phyloP scores from a whole-genome alignment of 2,329 filamentous ascomycete species.

The Acarospora socialis region DNA sequence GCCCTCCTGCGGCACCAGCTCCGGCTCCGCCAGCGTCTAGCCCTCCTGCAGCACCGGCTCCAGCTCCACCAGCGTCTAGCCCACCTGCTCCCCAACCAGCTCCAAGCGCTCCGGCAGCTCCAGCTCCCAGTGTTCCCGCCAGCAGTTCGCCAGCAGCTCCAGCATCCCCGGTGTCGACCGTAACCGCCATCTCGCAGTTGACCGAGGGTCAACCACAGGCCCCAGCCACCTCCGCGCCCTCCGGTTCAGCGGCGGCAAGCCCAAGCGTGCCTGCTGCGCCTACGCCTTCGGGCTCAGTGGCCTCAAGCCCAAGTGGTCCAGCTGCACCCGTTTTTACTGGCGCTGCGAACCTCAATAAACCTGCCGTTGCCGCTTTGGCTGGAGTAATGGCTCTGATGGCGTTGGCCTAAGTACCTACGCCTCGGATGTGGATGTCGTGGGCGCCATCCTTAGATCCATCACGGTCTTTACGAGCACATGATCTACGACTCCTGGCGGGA shows the following conservation, averaged over 20 bases:
- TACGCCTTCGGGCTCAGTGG: not conserved
- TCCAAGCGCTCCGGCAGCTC: not conserved
- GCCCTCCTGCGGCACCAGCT: conserved; percentile 1
- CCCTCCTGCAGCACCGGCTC: not conserved
- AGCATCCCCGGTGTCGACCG: not conserved
- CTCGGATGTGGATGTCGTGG: too few relatives aligned
- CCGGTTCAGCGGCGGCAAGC: not conserved
- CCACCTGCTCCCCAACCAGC: not conserved
- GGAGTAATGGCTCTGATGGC: conserved; percentile 4
- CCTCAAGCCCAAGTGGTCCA: not conserved
- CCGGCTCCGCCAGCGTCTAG: not conserved
- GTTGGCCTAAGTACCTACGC: conserved; percentile 1
- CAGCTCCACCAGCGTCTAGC: conserved; percentile 7
- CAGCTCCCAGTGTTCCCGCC: too few relatives aligned
- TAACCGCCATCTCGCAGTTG: conserved; percentile 2
- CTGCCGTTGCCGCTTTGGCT: conserved; percentile 3
- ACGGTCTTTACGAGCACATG: too few relatives aligned
- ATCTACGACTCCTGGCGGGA: too few relatives aligned
- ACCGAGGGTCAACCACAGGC: conserved; percentile 7
- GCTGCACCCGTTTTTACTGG: conserved; percentile 2
- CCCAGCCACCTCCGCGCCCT: not conserved
- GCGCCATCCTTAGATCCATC: too few relatives aligned
- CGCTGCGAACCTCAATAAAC: conserved; percentile 4
- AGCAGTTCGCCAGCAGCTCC: not conserved
- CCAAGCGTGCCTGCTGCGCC: not conserved